phyloP scores from a whole-genome alignment of 192 early-diverging fungal species.

The Backusella liffmaniae region DNA sequence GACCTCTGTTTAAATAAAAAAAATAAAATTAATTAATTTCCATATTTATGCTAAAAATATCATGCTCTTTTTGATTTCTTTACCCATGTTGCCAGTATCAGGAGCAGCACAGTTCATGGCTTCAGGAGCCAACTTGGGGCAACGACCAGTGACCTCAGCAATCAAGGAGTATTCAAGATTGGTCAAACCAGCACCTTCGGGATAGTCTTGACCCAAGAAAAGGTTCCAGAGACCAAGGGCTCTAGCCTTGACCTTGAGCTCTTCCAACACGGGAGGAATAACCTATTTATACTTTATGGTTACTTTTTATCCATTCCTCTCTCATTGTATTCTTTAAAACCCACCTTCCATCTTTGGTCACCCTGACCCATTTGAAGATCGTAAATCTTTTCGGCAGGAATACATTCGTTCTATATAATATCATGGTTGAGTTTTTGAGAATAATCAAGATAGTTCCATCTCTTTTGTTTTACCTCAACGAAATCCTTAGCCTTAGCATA shows the following conservation, averaged over 20 bases:
- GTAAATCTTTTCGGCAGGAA: slow-evolving; percentile 86
- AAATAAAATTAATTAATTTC: neutral
- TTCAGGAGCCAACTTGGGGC: slow-evolving; percentile 80
- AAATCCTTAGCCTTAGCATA: slow-evolving; percentile 57
- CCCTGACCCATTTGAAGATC: slow-evolving; percentile 69
- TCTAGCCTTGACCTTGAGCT: slow-evolving; percentile 85
- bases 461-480: slow-evolving; percentile 50
- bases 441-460: neutral
- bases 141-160: slow-evolving; percentile 88
- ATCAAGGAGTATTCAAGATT: slow-evolving; percentile 95
- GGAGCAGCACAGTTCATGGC: slow-evolving; percentile 92
- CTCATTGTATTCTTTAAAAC: neutral
- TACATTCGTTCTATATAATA: slow-evolving; percentile 76
- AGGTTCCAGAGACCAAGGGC: slow-evolving; percentile 95
- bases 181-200: slow-evolving; percentile 82
- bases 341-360: slow-evolving; percentile 83
- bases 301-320: no score
- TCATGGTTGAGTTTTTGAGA: neutral
- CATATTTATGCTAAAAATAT: neutral
- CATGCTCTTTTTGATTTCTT: neutral
- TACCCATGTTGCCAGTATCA: slow-evolving; percentile 96
- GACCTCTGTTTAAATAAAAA: slow-evolving; percentile 58
- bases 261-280: slow-evolving; percentile 84
- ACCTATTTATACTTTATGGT: slow-evolving; percentile 31
- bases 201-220: slow-evolving; percentile 81